Evolutionary conservation across 2,329 filamentous ascomycete genomes (phyloP).

Genomic region (Aspergillus felis): DNA sequence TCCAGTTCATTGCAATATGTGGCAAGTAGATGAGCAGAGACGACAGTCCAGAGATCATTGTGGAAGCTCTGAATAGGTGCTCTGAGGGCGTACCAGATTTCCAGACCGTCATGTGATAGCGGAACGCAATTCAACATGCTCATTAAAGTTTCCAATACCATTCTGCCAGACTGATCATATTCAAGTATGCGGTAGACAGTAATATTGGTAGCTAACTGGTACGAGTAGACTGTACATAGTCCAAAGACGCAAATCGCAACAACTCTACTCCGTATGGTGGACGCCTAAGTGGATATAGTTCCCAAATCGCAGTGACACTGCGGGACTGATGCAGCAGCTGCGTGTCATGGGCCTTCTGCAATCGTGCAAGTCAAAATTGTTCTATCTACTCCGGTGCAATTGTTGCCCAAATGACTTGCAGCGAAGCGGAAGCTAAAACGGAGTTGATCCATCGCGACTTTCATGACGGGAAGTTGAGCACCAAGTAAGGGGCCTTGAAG

Average conservation of each 20-base stretch:
- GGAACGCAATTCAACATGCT: no score
- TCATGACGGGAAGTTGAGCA: no score
- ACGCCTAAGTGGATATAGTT: no score
- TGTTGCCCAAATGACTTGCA: background rate
- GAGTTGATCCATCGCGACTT: background rate
- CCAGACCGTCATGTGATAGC: no score
- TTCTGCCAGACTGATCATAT: no score
- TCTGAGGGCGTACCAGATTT: background rate
- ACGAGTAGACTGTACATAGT: no score
- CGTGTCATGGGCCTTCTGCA: background rate
- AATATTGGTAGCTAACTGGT: no score
- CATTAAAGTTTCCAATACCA: no score
- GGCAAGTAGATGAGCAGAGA: background rate
- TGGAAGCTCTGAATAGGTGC: background rate
- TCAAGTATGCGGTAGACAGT: no score
- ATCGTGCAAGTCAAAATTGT: background rate
- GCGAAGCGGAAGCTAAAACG: background rate
- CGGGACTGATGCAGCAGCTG: background rate
- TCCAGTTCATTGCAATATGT: constrained; percentile 40
- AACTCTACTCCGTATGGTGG: no score
- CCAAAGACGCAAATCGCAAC: no score
- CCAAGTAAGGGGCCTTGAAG: background rate
- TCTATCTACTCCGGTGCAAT: background rate
- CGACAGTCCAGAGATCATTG: background rate
- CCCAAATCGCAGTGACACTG: no score